Evolutionary conservation across 2,329 filamentous ascomycete species (phyloP), one percentile per base, ranked within the genome.

Genomic region (Nothopassalora personata): DNA sequence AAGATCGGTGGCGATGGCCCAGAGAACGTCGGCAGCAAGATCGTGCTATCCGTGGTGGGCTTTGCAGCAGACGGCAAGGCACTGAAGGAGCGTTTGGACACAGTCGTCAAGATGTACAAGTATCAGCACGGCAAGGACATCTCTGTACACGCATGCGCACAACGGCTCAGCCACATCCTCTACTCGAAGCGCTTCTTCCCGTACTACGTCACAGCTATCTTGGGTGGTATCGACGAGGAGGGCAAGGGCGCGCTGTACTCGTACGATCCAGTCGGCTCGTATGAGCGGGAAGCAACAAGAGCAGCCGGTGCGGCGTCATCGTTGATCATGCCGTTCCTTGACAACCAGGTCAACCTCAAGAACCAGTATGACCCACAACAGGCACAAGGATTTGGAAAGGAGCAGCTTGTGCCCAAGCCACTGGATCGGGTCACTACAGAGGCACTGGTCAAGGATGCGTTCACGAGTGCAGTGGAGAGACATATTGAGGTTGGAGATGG

Each of bases 331-430:
- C 94, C 94, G 1, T 99, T 99, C 82, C 79, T 99, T 72, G 94
- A 99, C 77, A 99, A 99, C 76, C 95, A 99, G 79, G 94, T 99
- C 80, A 97, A 97, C 80, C 93, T 93, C 82, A 99, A 97, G 84
- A 99, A 99, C 76, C 93, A 97, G 80, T 96, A 96, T 74, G 82
- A 94, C 57, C 91, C 93, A 10, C 90, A 88, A 50, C 93, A 89
- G 69, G 91, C 91, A 58, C 83, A 84, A 61, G 93, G 93, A 47
- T 89, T 96, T 76, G 87, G 86, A 56, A 79, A 97, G 69, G 79
- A 89, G 79, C 84, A 88, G 76, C 83, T 87, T 67, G 82, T 86
- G 73, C 74, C 81, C 28, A 80, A 86, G 70, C 89, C 90, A 54
- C 78, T 97, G 71, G 81, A 86, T 30, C 82, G 85, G 71, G 78